phyloP scores from a whole-genome alignment of 2,329 filamentous ascomycete species.

The Penicillium italicum region DNA sequence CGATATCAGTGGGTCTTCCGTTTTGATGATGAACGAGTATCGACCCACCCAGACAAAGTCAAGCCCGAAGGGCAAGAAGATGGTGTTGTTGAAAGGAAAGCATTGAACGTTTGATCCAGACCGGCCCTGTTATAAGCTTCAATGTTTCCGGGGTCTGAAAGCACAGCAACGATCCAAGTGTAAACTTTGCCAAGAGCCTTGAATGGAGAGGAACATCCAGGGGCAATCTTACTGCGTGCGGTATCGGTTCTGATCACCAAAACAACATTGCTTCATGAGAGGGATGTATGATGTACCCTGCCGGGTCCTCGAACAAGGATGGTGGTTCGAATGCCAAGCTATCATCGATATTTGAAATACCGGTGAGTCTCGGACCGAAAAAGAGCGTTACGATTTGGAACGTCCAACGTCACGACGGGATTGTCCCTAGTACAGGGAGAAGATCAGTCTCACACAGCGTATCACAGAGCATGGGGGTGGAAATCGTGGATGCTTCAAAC shows the following conservation, averaged over 20 bases:
- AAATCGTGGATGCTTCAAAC: not conserved
- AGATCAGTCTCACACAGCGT: not conserved
- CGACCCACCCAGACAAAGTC: not conserved
- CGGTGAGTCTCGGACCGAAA: not conserved
- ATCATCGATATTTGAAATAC: not conserved
- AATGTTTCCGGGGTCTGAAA: not conserved
- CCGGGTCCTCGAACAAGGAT: not conserved
- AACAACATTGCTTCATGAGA: not conserved
- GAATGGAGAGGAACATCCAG: not conserved
- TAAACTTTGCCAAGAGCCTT: not conserved
- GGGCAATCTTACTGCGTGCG: not conserved
- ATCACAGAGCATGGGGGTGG: not conserved
- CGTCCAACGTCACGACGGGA: not conserved
- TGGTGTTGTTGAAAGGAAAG: not conserved
- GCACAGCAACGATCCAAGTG: not conserved
- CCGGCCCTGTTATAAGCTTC: not conserved
- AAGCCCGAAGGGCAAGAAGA: not conserved
- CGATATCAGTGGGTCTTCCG: not conserved
- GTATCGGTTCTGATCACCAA: not conserved
- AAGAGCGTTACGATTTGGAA: not conserved
- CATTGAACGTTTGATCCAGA: not conserved
- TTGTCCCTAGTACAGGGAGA: not conserved
- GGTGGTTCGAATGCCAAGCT: not conserved
- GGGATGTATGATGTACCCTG: not conserved
- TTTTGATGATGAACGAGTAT: too few relatives aligned